Evolutionary conservation across 768 basidiomycete species (phyloP).

Genomic region (Boletus bicolor): DNA sequence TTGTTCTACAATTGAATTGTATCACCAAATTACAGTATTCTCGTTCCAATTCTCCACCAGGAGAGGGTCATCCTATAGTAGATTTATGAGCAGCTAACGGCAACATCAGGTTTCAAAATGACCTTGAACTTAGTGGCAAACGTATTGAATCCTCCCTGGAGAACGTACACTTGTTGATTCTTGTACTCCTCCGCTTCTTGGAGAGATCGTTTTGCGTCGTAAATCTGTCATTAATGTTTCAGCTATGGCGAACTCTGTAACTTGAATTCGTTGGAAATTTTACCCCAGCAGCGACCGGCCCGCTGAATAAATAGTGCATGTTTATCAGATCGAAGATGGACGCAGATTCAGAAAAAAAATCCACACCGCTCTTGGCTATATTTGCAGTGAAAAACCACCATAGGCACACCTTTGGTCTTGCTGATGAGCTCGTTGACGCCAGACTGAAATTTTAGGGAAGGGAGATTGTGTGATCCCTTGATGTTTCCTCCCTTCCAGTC

Average conservation of each 20-base stretch:
- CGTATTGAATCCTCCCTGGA: constrained; percentile 67
- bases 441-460: constrained; percentile 56
- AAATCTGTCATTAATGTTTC: constrained; percentile 44
- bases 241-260: background rate
- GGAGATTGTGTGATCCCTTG: constrained; percentile 56
- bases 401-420: constrained; percentile 56
- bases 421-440: constrained; percentile 57
- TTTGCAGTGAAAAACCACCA: constrained; percentile 75
- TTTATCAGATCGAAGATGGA: constrained; percentile 6
- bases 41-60: constrained; percentile 79
- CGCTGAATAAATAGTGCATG: constrained; percentile 39
- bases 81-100: background rate
- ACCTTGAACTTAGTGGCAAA: constrained; percentile 74
- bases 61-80: constrained; percentile 53
- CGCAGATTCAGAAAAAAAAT: background rate
- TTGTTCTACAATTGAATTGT: constrained; percentile 13
- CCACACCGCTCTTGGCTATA: constrained; percentile 73
- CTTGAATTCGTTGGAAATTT: constrained; percentile 12
- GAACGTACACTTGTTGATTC: constrained; percentile 58
- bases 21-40: constrained; percentile 50
- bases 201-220: constrained; percentile 57
- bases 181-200: constrained; percentile 40
- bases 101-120: background rate
- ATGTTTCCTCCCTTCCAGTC: constrained; percentile 82
- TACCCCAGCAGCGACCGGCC: constrained; percentile 77